These are phyloP conservation scores for Aquilaria sinensis DNA, from an alignment of 345 rosid genomes.

Conservation along the genomic window DNA sequence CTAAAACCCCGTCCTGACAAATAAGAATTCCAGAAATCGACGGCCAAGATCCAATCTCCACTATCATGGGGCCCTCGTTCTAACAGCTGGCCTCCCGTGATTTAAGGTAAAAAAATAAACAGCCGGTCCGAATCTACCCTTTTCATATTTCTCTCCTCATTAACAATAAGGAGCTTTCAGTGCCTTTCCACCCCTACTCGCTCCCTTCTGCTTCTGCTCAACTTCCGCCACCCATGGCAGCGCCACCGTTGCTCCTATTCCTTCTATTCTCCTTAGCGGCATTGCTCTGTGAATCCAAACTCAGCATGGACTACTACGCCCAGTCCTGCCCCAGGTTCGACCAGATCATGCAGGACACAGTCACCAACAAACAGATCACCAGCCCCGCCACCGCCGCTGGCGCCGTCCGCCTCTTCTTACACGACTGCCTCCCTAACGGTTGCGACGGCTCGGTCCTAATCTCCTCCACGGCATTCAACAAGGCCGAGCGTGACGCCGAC, in stretches of 20 bases:
- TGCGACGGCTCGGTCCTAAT: slow-evolving; percentile 72
- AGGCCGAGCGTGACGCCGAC: slow-evolving; percentile 76
- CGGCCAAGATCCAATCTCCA: no score
- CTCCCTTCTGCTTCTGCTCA: neutral
- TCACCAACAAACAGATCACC: slow-evolving; percentile 70
- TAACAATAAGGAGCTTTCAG: no score
- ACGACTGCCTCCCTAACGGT: slow-evolving; percentile 77
- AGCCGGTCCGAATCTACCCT: neutral
- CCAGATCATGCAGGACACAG: slow-evolving; percentile 52
- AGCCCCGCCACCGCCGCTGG: slow-evolving; percentile 90
- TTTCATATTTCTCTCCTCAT: neutral
- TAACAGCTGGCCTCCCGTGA: slow-evolving; percentile 25
- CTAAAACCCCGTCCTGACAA: no score
- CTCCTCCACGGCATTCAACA: slow-evolving; percentile 54
- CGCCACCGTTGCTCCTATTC: slow-evolving; percentile 19
- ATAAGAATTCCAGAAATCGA: no score
- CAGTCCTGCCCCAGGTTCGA: slow-evolving; percentile 62
- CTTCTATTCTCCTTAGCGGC: slow-evolving; percentile 14
- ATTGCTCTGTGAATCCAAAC: slow-evolving; percentile 26
- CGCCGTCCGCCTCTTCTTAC: slow-evolving; percentile 69
- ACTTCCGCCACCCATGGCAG: slow-evolving; percentile 18
- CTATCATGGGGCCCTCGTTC: neutral
- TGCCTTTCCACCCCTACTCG: neutral
- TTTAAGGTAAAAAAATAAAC: slow-evolving; percentile 16
- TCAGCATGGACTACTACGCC: slow-evolving; percentile 52